phyloP scores from a whole-genome alignment of 2,329 filamentous ascomycete genomes.

The Talaromyces islandicus region DNA sequence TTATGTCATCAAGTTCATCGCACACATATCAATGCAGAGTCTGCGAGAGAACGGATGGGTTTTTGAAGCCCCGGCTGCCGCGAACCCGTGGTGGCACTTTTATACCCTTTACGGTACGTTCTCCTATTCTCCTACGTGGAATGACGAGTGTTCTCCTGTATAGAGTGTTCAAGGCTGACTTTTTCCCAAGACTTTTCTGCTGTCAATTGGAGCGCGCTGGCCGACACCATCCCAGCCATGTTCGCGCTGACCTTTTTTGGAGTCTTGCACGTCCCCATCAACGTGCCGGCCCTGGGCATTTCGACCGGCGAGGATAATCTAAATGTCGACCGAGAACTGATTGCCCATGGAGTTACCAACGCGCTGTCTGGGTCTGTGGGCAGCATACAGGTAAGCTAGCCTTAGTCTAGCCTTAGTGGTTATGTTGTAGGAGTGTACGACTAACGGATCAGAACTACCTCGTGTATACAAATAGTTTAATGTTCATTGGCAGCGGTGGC shows the following conservation, averaged over 20 bases:
- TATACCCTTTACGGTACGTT: constrained; percentile 85
- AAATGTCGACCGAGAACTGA: constrained; percentile 83
- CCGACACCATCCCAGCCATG: constrained; percentile 87
- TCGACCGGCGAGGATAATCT: constrained; percentile 89
- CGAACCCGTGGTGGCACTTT: constrained; percentile 94
- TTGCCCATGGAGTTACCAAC: constrained; percentile 90
- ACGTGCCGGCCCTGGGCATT: constrained; percentile 87
- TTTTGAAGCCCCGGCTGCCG: constrained; percentile 76
- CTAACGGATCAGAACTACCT: constrained; percentile 69
- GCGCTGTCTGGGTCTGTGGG: constrained; percentile 78
- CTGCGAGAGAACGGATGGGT: constrained; percentile 79
- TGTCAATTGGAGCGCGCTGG: constrained; percentile 76
- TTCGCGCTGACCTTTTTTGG: constrained; percentile 96
- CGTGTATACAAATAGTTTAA: constrained; percentile 94
- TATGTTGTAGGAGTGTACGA: neutral
- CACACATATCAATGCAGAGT: constrained; percentile 59
- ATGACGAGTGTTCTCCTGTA: too few species aligned
- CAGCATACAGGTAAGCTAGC: constrained; percentile 61
- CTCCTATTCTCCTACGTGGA: too few species aligned
- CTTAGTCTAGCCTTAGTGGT: too few species aligned
- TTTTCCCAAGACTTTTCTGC: constrained; percentile 61
- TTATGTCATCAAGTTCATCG: constrained; percentile 41
- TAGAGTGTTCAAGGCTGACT: neutral
- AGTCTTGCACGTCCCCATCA: constrained; percentile 94
- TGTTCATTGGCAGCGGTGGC: constrained; percentile 91